These are phyloP conservation scores for Speleostelium caveatum DNA, from an alignment of 78 protist genomes.

Conservation along the genomic window DNA sequence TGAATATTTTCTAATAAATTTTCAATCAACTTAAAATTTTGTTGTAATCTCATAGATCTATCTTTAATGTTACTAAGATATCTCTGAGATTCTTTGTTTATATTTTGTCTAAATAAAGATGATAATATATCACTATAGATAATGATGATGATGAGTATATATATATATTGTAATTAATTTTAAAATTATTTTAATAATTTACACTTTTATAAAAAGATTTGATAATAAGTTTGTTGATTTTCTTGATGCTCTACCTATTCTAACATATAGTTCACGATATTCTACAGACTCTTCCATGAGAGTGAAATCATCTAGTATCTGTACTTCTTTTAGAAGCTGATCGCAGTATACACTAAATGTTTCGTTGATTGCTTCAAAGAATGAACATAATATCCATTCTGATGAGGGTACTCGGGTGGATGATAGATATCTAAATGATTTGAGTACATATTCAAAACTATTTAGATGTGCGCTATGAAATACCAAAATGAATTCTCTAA, in stretches of 20 bases:
- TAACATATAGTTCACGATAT: conserved; percentile 30
- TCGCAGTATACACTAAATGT: conserved; percentile 2
- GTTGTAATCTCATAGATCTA: conserved; percentile 29
- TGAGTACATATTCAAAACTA: conserved; percentile 28
- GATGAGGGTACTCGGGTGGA: conserved; percentile 4
- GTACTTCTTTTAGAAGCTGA: conserved; percentile 9
- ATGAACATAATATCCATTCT: conserved; percentile 34
- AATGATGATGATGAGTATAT: background rate
- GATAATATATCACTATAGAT: conserved; percentile 45
- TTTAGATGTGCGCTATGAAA: conserved; percentile 33
- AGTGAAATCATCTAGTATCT: conserved; percentile 40
- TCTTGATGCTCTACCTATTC: conserved; percentile 57
- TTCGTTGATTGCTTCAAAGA: conserved; percentile 56
- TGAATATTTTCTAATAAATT: conserved; percentile 48
- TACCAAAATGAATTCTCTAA: conserved; percentile 24
- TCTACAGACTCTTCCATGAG: conserved; percentile 5
- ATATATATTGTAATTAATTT: background rate
- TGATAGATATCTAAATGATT: conserved; percentile 35
- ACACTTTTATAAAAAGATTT: conserved; percentile 52
- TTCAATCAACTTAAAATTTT: conserved; percentile 48
- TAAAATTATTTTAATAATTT: background rate
- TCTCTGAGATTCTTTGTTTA: conserved; percentile 15
- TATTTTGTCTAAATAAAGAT: conserved; percentile 33
- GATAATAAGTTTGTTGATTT: conserved; percentile 40
- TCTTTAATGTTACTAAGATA: conserved; percentile 52